Evolutionary conservation across 176 grass and related monocot genomes (phyloP).

Genomic region (Aechmea fasciata): DNA sequence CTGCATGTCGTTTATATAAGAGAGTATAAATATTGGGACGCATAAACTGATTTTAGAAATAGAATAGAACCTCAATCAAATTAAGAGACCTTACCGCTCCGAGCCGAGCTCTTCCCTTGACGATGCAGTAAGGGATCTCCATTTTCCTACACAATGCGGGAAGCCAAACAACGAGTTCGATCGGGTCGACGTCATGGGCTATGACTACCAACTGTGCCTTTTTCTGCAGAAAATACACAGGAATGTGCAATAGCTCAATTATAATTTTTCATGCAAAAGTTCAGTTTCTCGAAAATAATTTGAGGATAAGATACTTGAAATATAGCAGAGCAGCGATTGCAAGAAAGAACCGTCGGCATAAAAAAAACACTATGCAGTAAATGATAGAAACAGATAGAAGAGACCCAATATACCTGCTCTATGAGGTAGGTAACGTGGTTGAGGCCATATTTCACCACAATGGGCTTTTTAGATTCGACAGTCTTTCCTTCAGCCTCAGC

Average conservation of each 20-base stretch:
- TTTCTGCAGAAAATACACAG: constrained; percentile 23
- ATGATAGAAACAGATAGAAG: neutral
- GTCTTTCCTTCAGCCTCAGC: constrained; percentile 55
- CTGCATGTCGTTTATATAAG: neutral
- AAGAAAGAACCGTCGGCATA: neutral
- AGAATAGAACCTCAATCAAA: neutral
- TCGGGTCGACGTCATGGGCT: constrained; percentile 60
- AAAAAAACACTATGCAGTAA: neutral
- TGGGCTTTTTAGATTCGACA: constrained; percentile 56
- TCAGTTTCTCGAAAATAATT: neutral
- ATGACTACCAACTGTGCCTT: constrained; percentile 68
- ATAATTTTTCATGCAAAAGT: neutral
- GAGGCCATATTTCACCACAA: constrained; percentile 73
- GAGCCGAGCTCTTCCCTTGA: constrained; percentile 63
- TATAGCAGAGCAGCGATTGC: too few relatives aligned
- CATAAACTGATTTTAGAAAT: neutral
- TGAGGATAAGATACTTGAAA: too few relatives aligned
- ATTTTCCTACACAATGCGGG: constrained; percentile 72
- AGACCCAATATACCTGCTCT: constrained; percentile 33
- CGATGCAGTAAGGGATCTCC: constrained; percentile 71
- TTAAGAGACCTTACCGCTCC: constrained; percentile 30
- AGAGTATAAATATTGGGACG: neutral
- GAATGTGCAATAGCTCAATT: neutral
- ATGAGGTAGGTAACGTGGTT: constrained; percentile 79
- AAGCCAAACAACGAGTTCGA: constrained; percentile 71